Evolutionary conservation across 1,139 yeast genomes (phyloP).

Genomic region (Saccharomycopsis hybrid): DNA sequence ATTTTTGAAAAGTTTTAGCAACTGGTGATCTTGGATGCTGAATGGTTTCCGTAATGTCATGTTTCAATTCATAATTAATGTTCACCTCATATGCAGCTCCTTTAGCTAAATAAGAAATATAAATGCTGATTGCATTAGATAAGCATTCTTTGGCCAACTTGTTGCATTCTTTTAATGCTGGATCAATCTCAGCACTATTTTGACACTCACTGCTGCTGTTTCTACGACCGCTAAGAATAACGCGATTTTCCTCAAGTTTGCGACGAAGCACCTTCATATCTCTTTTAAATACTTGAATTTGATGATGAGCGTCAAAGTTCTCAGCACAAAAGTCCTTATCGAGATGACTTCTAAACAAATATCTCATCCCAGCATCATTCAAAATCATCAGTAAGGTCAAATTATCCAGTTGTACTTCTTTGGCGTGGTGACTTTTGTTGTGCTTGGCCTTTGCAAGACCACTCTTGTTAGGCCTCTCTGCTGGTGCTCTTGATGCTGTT

Average conservation of each 20-base stretch:
- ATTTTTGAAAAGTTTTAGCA: background rate
- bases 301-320: constrained; percentile 57
- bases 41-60: constrained; percentile 41
- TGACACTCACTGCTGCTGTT: too few species aligned
- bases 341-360: constrained; percentile 60
- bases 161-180: constrained; percentile 19
- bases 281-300: constrained; percentile 7
- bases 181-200: background rate
- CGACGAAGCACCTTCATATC: constrained; percentile 5
- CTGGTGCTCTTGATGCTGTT: too few species aligned
- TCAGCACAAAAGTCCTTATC: constrained; percentile 65
- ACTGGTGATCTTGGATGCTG: constrained; percentile 32
- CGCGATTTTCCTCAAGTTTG: background rate
- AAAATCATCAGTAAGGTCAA: constrained; percentile 42
- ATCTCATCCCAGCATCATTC: constrained; percentile 72
- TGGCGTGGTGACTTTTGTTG: background rate
- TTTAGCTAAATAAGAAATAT: constrained; percentile 57
- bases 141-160: constrained; percentile 46
- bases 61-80: constrained; percentile 53
- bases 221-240: too few species aligned
- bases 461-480: too few species aligned
- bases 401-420: background rate
- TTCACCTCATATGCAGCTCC: constrained; percentile 72
- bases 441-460: background rate
- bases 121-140: constrained; percentile 55